A percentile compares a stretch with the other conserved stretches of the same genome.
These are phyloP conservation scores for Amborella trichopoda DNA, from an alignment of 164 flowering plant species.

Conservation along the genomic window DNA sequence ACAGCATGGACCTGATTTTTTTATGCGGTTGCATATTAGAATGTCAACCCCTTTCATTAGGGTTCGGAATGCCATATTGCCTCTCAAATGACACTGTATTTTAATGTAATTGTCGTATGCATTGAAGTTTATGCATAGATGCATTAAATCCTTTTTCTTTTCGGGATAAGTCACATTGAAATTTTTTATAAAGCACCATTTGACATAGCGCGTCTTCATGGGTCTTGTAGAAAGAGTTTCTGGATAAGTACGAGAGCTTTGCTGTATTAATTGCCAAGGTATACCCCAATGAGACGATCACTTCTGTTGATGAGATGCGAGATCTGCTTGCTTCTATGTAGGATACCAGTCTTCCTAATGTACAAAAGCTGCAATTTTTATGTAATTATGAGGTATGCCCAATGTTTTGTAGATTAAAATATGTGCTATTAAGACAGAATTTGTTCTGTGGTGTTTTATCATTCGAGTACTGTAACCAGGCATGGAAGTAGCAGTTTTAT, in stretches of 20 bases:
- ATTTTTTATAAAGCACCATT: too few species aligned
- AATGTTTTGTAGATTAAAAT: too few species aligned
- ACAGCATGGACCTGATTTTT: too few species aligned
- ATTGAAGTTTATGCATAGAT: neutral
- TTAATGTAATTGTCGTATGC: neutral
- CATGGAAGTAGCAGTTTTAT: too few species aligned
- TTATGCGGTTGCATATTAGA: too few species aligned
- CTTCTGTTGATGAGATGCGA: conserved; percentile 48
- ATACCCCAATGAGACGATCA: conserved; percentile 44
- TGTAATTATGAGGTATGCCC: too few species aligned
- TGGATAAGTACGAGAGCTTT: conserved; percentile 61
- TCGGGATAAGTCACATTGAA: too few species aligned
- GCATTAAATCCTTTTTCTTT: neutral
- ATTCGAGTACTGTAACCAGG: too few species aligned
- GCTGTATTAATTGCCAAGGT: conserved; percentile 46
- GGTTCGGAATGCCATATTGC: neutral
- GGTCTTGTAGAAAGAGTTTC: conserved; percentile 48
- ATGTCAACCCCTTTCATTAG: neutral
- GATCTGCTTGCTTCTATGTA: conserved; percentile 43
- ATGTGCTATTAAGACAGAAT: too few species aligned
- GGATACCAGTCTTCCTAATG: too few species aligned
- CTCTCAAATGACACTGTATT: neutral
- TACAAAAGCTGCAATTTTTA: too few species aligned
- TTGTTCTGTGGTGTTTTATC: too few species aligned
- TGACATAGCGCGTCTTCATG: neutral